Evolutionary conservation across 1,284 basidiomycete genomes (phyloP), one percentile per base, ranked within the genome.

Genomic region (Coniferiporia weirii): DNA sequence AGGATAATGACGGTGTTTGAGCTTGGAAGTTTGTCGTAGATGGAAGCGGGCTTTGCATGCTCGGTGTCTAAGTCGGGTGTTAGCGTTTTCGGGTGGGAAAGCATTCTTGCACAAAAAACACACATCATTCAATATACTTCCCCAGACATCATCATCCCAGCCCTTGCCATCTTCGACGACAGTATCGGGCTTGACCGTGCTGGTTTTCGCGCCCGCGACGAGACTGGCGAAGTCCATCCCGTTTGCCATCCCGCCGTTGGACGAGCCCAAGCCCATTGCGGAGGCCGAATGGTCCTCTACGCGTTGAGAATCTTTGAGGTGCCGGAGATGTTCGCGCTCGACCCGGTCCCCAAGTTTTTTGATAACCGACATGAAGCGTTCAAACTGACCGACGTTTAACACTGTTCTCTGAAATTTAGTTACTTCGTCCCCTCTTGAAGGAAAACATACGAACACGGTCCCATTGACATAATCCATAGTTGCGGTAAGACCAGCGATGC

Each of bases 381-480:
- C 82, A 70, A 98, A 99, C 72, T 99, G 97, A 35, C 89, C 83
- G 3, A 95, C 82, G 65, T 88, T 97, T 32, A 98, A 74, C 43
- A 98, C 89, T 92, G 67, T 34, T 19, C 35, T 12, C 46, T 5
- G 64, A 61, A 36, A 22, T 27, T 15, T 35, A 35, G 34, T 53
- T 47, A 10, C 46, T 32, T 36, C 46, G 32, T 32, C 57, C 56
- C 54, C 20, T 27, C 15, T 48, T 38, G n/a, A 34, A 51, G 27
- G 27, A n/a, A 45, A 12, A 35, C 19, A 13, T 20, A 78, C 89
- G 68, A 69, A 93, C 91, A 70, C 55, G 95, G 95, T n/a, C 94
- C 95, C 75, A 97, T 95, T 1, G 91, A 94, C 93, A 98, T 96
- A 1, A 87, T 79, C 95, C 95, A 98, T 8, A 98, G 75, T 66